Conservation (phyloP, 345 rosid genomes). For the Eucalyptus urophylla region DNA sequence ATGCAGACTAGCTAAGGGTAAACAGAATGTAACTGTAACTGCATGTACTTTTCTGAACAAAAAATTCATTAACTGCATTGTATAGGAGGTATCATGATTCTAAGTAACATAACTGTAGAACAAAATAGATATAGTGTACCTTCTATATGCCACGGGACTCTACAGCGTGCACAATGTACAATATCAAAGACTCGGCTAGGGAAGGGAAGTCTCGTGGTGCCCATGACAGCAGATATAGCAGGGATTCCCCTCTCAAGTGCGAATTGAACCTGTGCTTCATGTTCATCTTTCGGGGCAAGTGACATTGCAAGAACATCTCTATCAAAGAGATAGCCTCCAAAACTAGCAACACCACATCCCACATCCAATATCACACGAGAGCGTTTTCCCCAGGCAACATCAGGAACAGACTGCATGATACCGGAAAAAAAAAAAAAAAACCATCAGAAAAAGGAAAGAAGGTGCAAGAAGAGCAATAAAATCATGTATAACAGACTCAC, state of each 20-base stretch:
- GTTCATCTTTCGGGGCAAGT: conserved; percentile 98
- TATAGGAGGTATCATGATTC: neutral
- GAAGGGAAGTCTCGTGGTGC: conserved; percentile 88
- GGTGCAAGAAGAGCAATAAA: neutral
- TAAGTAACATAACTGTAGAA: neutral
- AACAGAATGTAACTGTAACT: neutral
- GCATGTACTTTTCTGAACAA: neutral
- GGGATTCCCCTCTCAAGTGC: conserved; percentile 99
- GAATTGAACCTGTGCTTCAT: conserved; percentile 96
- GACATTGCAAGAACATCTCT: conserved; percentile 86
- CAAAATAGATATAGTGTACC: conserved; percentile 19
- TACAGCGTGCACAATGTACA: conserved; percentile 96
- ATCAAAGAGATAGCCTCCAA: conserved; percentile 93
- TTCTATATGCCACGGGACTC: conserved; percentile 99
- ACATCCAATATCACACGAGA: conserved; percentile 88
- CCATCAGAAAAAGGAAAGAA: neutral
- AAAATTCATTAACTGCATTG: neutral
- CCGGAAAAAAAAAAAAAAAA: neutral
- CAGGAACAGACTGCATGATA: conserved; percentile 60
- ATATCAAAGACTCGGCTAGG: conserved; percentile 86
- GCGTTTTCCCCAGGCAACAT: conserved; percentile 72
- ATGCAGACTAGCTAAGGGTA: neutral
- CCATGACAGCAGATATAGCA: conserved; percentile 97
- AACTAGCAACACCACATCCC: conserved; percentile 99
- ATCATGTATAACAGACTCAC: neutral